Evolutionary conservation across 495 filamentous ascomycete species (phyloP).

Genomic region (Talaromyces liani): DNA sequence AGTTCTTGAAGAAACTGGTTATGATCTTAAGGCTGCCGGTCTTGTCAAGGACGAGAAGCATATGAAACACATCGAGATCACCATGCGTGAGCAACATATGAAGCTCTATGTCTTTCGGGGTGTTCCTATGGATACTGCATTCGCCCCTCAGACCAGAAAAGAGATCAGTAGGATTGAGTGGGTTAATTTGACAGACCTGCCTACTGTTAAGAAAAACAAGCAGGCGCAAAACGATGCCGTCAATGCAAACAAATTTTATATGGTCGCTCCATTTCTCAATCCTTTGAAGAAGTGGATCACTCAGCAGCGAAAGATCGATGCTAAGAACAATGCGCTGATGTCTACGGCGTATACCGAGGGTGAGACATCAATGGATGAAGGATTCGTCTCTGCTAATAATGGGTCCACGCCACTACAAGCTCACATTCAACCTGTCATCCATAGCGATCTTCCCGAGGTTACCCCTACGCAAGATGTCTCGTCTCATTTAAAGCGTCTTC

Average conservation of each 20-base stretch:
- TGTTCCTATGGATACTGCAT: conserved; percentile 75
- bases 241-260: conserved; percentile 86
- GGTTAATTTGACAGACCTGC: conserved; percentile 83
- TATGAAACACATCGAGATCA: conserved; percentile 74
- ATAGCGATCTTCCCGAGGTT: conserved; percentile 37
- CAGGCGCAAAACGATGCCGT: conserved; percentile 40
- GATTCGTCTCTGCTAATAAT: conserved; percentile 12
- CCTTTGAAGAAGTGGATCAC: conserved; percentile 86
- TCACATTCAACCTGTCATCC: conserved; percentile 16
- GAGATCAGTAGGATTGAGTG: conserved; percentile 95
- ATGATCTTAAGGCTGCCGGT: conserved; percentile 65
- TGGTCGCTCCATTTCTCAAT: conserved; percentile 89
- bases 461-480: conserved; percentile 43
- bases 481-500: conserved; percentile 52
- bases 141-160: conserved; percentile 85
- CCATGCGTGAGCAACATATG: conserved; percentile 88
- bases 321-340: conserved; percentile 19
- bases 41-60: conserved; percentile 59
- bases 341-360: conserved; percentile 20
- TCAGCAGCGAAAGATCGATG: conserved; percentile 66
- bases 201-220: conserved; percentile 67
- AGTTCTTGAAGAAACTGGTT: conserved; percentile 93
- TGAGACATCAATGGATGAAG: conserved; percentile 33
- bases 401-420: conserved; percentile 13
- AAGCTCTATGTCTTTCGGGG: conserved; percentile 83